These are phyloP conservation scores for Dillenia suffruticosa DNA, from an alignment of 164 flowering plant species.

Conservation along the genomic window DNA sequence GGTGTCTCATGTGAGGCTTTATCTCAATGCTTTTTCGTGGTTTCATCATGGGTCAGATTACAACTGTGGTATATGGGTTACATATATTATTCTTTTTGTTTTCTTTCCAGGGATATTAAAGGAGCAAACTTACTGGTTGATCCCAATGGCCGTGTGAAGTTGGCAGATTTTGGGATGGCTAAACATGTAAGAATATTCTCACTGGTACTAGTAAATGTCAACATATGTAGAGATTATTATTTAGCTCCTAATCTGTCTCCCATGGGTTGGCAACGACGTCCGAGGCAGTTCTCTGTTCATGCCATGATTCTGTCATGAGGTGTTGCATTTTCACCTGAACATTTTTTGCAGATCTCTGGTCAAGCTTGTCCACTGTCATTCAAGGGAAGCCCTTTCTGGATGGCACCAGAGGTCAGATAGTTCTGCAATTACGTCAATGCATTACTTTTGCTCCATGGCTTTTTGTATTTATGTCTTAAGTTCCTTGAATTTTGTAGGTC, in stretches of 20 bases:
- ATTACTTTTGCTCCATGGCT: background rate
- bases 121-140: slow-evolving; percentile 96
- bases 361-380: slow-evolving; percentile 81
- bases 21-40: background rate
- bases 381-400: slow-evolving; percentile 94
- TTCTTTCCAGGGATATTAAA: slow-evolving; percentile 74
- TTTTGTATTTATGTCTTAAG: background rate
- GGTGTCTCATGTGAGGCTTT: background rate
- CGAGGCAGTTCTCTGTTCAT: too few species aligned
- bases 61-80: background rate
- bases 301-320: too few species aligned
- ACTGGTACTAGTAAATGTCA: background rate
- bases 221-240: too few species aligned
- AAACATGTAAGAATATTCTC: slow-evolving; percentile 57
- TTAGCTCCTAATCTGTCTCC: background rate
- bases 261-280: background rate
- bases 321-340: background rate
- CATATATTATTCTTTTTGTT: background rate
- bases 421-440: background rate
- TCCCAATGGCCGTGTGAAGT: slow-evolving; percentile 84
- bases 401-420: slow-evolving; percentile 88
- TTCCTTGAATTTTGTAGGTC: slow-evolving; percentile 36
- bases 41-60: background rate
- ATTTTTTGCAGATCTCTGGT: slow-evolving; percentile 61
- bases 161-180: slow-evolving; percentile 89